Percentiles rank a stretch among this genome's conserved stretches.
These are phyloP conservation scores for Zhuliangozyma blackwelliae DNA, from an alignment of 1,139 yeast species.

Conservation along the genomic window DNA sequence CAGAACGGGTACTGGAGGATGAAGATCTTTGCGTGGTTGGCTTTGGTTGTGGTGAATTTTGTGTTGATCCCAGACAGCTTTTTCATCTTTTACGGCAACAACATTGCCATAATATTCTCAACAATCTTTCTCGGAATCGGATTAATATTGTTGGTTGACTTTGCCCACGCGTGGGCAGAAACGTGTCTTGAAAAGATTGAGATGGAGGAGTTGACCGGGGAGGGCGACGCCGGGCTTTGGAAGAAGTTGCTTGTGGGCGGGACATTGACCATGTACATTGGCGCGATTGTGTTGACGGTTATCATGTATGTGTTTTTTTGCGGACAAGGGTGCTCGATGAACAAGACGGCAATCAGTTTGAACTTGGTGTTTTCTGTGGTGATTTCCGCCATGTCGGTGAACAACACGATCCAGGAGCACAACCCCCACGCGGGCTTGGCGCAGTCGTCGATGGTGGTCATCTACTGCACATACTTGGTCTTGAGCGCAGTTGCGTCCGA, in stretches of 20 bases:
- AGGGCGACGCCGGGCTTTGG: slow-evolving; percentile 65
- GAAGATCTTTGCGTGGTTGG: slow-evolving; percentile 61
- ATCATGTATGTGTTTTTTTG: slow-evolving; percentile 85
- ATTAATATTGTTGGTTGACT: slow-evolving; percentile 83
- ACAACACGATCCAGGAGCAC: slow-evolving; percentile 82
- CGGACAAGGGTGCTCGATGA: slow-evolving; percentile 82
- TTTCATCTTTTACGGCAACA: slow-evolving; percentile 86
- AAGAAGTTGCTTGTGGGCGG: slow-evolving; percentile 78
- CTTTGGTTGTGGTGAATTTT: slow-evolving; percentile 60
- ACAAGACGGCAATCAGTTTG: slow-evolving; percentile 78
- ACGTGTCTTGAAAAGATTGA: slow-evolving; percentile 89
- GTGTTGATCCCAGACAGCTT: slow-evolving; percentile 76
- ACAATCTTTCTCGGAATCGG: slow-evolving; percentile 87
- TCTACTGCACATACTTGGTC: slow-evolving; percentile 87
- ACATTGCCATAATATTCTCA: slow-evolving; percentile 80
- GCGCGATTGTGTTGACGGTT: slow-evolving; percentile 65
- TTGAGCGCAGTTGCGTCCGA: slow-evolving; percentile 95
- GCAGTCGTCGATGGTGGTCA: slow-evolving; percentile 92
- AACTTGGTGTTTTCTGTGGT: slow-evolving; percentile 63
- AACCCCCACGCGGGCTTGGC: slow-evolving; percentile 97
- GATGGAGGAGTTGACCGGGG: slow-evolving; percentile 68
- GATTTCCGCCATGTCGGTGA: slow-evolving; percentile 68
- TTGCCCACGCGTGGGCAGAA: slow-evolving; percentile 99
- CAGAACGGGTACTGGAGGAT: slow-evolving; percentile 92
- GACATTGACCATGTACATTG: slow-evolving; percentile 77